Evolutionary conservation across 768 basidiomycete species (phyloP).

Genomic region (Obba rivulosa): DNA sequence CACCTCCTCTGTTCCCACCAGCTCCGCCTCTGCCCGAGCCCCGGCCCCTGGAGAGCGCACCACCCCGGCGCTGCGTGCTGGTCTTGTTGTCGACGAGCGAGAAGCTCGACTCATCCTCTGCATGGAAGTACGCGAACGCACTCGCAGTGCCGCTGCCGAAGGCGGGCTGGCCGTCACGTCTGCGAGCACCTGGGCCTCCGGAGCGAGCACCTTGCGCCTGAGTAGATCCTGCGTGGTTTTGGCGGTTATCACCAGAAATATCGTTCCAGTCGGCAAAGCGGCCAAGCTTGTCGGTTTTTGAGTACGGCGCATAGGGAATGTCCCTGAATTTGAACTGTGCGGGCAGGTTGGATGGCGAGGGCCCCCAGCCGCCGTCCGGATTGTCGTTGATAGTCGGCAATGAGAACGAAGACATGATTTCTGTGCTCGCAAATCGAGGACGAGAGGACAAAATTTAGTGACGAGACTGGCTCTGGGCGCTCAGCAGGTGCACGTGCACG

Average conservation of each 20-base stretch:
- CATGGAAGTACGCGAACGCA: slow-evolving; percentile 96
- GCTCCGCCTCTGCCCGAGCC: slow-evolving; percentile 29
- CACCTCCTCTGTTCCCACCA: slow-evolving; percentile 36
- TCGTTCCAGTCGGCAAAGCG: slow-evolving; percentile 99
- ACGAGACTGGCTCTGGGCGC: neutral
- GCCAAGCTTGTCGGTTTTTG: slow-evolving; percentile 97
- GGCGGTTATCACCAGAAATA: slow-evolving; percentile 56
- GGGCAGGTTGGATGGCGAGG: slow-evolving; percentile 77
- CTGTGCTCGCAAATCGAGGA: slow-evolving; percentile 5
- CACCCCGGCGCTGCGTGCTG: slow-evolving; percentile 65
- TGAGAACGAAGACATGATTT: slow-evolving; percentile 70
- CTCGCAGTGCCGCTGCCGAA: slow-evolving; percentile 88
- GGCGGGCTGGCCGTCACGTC: slow-evolving; percentile 75
- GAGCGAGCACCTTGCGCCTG: slow-evolving; percentile 44
- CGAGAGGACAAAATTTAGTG: slow-evolving; percentile 12
- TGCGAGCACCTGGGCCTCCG: slow-evolving; percentile 46
- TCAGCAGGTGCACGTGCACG: neutral
- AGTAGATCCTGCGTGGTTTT: slow-evolving; percentile 41
- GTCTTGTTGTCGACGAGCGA: slow-evolving; percentile 91
- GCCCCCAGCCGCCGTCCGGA: slow-evolving; percentile 91
- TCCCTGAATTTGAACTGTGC: slow-evolving; percentile 96
- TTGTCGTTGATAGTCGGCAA: slow-evolving; percentile 88
- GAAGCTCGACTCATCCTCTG: slow-evolving; percentile 96
- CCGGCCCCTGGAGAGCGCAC: slow-evolving; percentile 51
- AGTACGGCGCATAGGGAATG: slow-evolving; percentile 97